Conservation (phyloP, 306 rosid species). For the Trifolium subterraneum region DNA sequence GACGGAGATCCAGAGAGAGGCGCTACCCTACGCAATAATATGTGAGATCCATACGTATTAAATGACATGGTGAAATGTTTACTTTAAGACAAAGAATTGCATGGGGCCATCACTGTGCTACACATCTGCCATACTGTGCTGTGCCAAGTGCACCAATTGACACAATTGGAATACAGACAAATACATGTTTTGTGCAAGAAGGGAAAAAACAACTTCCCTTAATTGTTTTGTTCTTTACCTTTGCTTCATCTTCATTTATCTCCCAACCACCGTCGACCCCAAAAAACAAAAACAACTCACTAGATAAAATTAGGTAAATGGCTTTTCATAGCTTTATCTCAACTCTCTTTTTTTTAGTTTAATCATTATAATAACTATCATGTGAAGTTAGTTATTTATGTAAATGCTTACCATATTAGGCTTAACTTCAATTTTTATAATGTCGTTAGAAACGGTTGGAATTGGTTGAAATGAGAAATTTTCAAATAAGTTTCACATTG, state of each 20-base stretch:
- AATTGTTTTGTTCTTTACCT: constrained; percentile 1
- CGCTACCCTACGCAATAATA: neutral
- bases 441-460: neutral
- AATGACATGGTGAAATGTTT: neutral
- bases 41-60: neutral
- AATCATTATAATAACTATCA: neutral
- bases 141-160: neutral
- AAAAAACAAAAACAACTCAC: neutral
- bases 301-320: neutral
- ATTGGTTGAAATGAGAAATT: too few relatives aligned
- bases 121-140: constrained; percentile 8
- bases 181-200: neutral
- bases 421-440: neutral
- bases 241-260: constrained; percentile 5
- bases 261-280: constrained; percentile 8
- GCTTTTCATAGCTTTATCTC: neutral
- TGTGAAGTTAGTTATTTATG: neutral
- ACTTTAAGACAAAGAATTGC: neutral
- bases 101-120: constrained; percentile 1
- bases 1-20: neutral
- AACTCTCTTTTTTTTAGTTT: neutral
- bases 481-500: too few relatives aligned
- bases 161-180: neutral
- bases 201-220: neutral
- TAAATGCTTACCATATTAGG: neutral